Base-by-base conservation (phyloP, 768 basidiomycete species). In the Leucocoprinus birnbaumii region DNA sequence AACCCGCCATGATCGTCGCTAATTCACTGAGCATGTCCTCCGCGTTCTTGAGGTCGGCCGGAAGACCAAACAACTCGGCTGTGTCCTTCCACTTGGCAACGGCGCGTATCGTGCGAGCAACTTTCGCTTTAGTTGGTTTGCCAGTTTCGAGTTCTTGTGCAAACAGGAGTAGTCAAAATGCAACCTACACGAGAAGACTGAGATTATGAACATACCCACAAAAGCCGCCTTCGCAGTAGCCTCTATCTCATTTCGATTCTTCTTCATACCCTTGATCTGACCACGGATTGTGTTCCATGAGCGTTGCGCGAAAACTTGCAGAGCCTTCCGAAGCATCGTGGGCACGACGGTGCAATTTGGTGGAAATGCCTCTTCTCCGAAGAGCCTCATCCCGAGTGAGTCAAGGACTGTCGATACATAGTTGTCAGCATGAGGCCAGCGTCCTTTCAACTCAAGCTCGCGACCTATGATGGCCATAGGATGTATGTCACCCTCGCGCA, bases 401-500 rank as follows among this genome's bases (percentile, higher is more conserved):
- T 52, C 51, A 1, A 52, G 26, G 16, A 52, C 34, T 10, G 26
- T 34, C 8, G 25, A 27, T 9, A 52, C 18, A 35, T 44, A 52
- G 16, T 16, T 14, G 13, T 52, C 51, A 3, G 51, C 25, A n/a
- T 2, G 18, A 21, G 51, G 51, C 51, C 51, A 52, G 40, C 10
- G 9, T 4, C 10, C 6, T 34, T 44, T n/a, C 31, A 31, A 31
- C 6, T 11, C 11, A 21, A 47, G 18, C 18, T 42, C 6, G 8
- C 40, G 48, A 7, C 21, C 22, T 6, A 60, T 37, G 13, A 64
- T 42, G 8, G 37, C 22, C 22, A 56, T 21, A 0, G 62, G 61
- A 45, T 63, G 63, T 21, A 62, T 27, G 13, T 55, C 56, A 3
- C 27, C 19, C 3, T 57, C 56, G 6, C 31, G 46, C 1, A 66